Evolutionary conservation across 2,329 filamentous ascomycete species (phyloP).

Genomic region (Mollisia scopiformis): DNA sequence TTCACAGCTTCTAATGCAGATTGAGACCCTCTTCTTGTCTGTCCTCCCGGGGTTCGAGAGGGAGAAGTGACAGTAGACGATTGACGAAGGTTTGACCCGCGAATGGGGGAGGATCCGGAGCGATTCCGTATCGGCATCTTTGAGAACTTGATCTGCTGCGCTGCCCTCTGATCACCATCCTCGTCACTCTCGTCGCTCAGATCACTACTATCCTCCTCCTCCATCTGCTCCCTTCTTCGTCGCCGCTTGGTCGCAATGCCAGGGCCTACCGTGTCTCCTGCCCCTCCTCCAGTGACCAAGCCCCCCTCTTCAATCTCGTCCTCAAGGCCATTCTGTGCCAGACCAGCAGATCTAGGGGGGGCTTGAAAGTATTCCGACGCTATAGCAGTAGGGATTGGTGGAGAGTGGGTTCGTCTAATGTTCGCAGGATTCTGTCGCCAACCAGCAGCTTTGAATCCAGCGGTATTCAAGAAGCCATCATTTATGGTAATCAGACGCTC

Average conservation of each 20-base stretch:
- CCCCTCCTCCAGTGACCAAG: slow-evolving; percentile 69
- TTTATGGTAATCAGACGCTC: slow-evolving; percentile 84
- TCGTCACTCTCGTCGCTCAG: slow-evolving; percentile 85
- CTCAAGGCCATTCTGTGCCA: slow-evolving; percentile 60
- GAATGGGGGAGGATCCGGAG: slow-evolving; percentile 85
- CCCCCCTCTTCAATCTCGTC: slow-evolving; percentile 67
- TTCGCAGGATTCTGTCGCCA: slow-evolving; percentile 76
- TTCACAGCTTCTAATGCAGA: slow-evolving; percentile 72
- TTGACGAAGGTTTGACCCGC: slow-evolving; percentile 65
- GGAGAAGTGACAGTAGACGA: slow-evolving; percentile 77
- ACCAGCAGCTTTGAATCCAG: slow-evolving; percentile 80
- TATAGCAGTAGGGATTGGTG: slow-evolving; percentile 81
- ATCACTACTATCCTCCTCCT: slow-evolving; percentile 82
- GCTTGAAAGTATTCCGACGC: slow-evolving; percentile 86
- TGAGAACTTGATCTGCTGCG: slow-evolving; percentile 91
- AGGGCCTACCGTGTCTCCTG: slow-evolving; percentile 69
- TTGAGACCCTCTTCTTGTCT: slow-evolving; percentile 67
- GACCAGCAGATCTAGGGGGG: slow-evolving; percentile 59
- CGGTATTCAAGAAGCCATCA: slow-evolving; percentile 76
- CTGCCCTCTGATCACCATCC: slow-evolving; percentile 71
- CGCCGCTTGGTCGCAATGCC: slow-evolving; percentile 69
- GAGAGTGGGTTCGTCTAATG: slow-evolving; percentile 82
- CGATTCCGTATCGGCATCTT: slow-evolving; percentile 91
- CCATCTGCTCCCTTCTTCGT: slow-evolving; percentile 69
- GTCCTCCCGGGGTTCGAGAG: slow-evolving; percentile 43